A percentile compares a stretch with the other conserved stretches of the same genome.
These are phyloP conservation scores for Russula emetica DNA, from an alignment of 768 basidiomycete genomes.

Conservation along the genomic window DNA sequence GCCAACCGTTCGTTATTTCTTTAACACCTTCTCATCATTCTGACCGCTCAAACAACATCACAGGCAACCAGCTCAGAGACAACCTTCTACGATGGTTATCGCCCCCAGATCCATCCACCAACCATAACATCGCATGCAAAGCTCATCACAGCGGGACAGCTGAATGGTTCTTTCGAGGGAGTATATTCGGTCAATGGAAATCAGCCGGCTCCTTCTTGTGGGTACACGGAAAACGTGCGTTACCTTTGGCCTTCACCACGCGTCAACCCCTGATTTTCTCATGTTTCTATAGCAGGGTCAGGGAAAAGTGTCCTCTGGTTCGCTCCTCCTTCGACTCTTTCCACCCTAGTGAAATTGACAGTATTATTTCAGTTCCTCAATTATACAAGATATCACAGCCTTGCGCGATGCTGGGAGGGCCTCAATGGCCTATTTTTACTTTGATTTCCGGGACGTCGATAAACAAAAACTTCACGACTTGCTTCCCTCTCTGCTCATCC, in stretches of 20 bases:
- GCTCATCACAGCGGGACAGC: background rate
- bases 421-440: background rate
- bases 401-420: background rate
- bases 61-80: background rate
- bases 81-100: background rate
- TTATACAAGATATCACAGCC: background rate
- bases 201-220: background rate
- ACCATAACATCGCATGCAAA: background rate
- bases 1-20: background rate
- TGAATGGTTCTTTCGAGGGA: background rate
- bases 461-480: background rate
- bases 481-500: background rate
- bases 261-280: background rate
- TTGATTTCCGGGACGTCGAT: background rate
- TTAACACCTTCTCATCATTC: background rate
- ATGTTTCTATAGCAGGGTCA: background rate
- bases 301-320: background rate
- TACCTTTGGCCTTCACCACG: background rate
- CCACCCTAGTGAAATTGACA: background rate
- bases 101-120: background rate
- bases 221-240: constrained; percentile 1
- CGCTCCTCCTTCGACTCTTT: background rate
- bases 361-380: background rate
- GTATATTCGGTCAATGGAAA: background rate
- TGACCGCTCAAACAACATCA: background rate